Conservation (phyloP, 202 grass and related monocot species). For the Thinopyrum obtusiflorum region DNA sequence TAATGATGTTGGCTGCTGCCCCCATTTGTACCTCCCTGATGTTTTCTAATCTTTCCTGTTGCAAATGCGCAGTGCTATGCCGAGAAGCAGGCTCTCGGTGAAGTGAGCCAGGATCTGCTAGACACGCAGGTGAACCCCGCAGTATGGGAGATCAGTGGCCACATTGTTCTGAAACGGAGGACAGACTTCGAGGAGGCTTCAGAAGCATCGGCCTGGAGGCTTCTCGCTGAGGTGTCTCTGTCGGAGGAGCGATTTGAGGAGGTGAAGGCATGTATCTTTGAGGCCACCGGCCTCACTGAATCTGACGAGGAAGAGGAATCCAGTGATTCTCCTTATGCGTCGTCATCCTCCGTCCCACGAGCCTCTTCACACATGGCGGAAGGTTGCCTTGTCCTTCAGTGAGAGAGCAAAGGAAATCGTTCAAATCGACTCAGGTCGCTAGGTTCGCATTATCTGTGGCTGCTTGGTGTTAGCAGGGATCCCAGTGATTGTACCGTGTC, state of each 20-base stretch:
- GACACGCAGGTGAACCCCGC: conserved; percentile 83
- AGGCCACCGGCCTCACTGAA: conserved; percentile 41
- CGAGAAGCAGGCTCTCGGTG: conserved; percentile 67
- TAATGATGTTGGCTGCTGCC: neutral
- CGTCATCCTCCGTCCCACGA: neutral
- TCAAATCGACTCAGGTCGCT: neutral
- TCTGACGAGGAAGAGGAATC: conserved; percentile 35
- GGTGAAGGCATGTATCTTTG: conserved; percentile 57
- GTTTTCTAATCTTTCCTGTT: neutral
- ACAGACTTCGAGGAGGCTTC: conserved; percentile 65
- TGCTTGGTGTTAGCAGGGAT: conserved; percentile 10
- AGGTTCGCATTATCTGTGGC: neutral
- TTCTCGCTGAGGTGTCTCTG: conserved; percentile 67
- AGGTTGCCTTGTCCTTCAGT: conserved; percentile 62
- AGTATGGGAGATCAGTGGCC: conserved; percentile 80
- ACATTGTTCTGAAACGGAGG: conserved; percentile 67
- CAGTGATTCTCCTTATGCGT: neutral
- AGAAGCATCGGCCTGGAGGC: conserved; percentile 58
- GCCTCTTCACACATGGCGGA: conserved; percentile 34
- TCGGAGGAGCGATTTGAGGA: conserved; percentile 72
- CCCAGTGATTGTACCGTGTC: neutral
- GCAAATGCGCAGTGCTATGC: conserved; percentile 62
- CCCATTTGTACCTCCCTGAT: neutral
- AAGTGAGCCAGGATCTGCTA: conserved; percentile 65
- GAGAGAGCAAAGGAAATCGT: conserved; percentile 9